Percentiles rank a stretch among this genome's conserved stretches.
phyloP scores from a whole-genome alignment of 1,139 yeast species.

The Wickerhamomyces sp. region DNA sequence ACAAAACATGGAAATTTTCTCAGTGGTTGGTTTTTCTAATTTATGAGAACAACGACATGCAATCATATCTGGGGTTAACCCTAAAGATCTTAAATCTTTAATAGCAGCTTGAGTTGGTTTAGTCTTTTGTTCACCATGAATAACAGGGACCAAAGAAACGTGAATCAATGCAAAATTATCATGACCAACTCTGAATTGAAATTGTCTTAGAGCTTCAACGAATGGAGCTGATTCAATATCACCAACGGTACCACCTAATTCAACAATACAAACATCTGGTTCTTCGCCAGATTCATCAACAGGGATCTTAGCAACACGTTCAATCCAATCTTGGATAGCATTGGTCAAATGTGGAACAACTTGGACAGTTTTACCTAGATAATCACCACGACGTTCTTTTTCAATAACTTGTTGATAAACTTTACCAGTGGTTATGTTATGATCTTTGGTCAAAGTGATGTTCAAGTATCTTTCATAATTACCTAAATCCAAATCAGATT shows the following conservation, averaged over 20 bases:
- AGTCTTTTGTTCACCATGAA: slow-evolving; percentile 97
- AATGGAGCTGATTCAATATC: slow-evolving; percentile 98
- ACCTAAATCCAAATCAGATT: slow-evolving; percentile 95
- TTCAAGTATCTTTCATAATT: slow-evolving; percentile 95
- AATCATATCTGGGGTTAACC: slow-evolving; percentile 92
- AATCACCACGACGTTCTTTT: slow-evolving; percentile 94
- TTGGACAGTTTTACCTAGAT: slow-evolving; percentile 98
- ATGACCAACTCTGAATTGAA: slow-evolving; percentile 92
- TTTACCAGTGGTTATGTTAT: slow-evolving; percentile 97
- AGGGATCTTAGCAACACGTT: slow-evolving; percentile 83
- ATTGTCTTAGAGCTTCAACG: slow-evolving; percentile 97
- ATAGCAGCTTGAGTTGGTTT: slow-evolving; percentile 99
- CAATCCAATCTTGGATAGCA: slow-evolving; percentile 98
- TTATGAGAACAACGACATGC: slow-evolving; percentile 94
- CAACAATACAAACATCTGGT: slow-evolving; percentile 93
- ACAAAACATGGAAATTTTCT: slow-evolving; percentile 97
- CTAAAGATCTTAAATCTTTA: slow-evolving; percentile 90
- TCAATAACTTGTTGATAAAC: slow-evolving; percentile 92
- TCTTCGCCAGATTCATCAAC: slow-evolving; percentile 88
- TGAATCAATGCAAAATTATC: slow-evolving; percentile 95
- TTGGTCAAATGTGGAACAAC: slow-evolving; percentile 97
- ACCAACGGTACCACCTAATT: slow-evolving; percentile 98
- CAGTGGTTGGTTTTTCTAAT: slow-evolving; percentile 78
- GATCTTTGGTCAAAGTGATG: slow-evolving; percentile 87
- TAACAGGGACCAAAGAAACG: slow-evolving; percentile 94